Evolutionary conservation across 371 early-diverging fungal genomes (phyloP).

Genomic region (Paramicrosporidium saccamoebae): DNA sequence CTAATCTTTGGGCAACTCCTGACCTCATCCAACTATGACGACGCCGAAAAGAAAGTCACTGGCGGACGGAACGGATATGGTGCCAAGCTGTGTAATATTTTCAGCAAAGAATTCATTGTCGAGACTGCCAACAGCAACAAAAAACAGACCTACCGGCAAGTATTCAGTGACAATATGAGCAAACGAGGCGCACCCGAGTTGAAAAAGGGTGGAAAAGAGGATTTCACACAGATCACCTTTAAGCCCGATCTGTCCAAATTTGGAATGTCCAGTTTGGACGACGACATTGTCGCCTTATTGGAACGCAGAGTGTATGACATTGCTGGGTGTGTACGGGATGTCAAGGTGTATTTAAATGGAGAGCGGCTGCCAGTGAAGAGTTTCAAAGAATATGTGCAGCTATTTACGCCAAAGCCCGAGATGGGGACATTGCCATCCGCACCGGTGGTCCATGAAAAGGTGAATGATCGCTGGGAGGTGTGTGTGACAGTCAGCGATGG

Average conservation of each 20-base stretch:
- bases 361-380: constrained; percentile 37
- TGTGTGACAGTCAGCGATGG: constrained; percentile 74
- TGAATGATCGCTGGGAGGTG: constrained; percentile 87
- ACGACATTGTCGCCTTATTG: constrained; percentile 57
- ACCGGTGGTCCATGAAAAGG: constrained; percentile 17
- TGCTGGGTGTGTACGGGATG: constrained; percentile 59
- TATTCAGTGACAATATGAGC: constrained; percentile 64
- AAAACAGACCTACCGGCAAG: constrained; percentile 44
- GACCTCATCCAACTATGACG: constrained; percentile 96
- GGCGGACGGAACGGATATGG: constrained; percentile 99
- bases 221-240: constrained; percentile 81
- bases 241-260: constrained; percentile 85
- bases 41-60: constrained; percentile 85
- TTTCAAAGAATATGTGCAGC: constrained; percentile 70
- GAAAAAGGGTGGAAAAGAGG: constrained; percentile 17
- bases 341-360: constrained; percentile 79
- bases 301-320: constrained; percentile 91
- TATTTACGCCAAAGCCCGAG: constrained; percentile 11
- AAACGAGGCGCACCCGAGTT: constrained; percentile 31
- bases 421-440: constrained; percentile 1
- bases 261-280: constrained; percentile 53
- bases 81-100: constrained; percentile 98
- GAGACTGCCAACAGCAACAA: constrained; percentile 65
- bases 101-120: constrained; percentile 77
- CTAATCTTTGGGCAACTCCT: constrained; percentile 96